Evolutionary conservation across 2,329 filamentous ascomycete species (phyloP).

Genomic region (Penicillium freii): DNA sequence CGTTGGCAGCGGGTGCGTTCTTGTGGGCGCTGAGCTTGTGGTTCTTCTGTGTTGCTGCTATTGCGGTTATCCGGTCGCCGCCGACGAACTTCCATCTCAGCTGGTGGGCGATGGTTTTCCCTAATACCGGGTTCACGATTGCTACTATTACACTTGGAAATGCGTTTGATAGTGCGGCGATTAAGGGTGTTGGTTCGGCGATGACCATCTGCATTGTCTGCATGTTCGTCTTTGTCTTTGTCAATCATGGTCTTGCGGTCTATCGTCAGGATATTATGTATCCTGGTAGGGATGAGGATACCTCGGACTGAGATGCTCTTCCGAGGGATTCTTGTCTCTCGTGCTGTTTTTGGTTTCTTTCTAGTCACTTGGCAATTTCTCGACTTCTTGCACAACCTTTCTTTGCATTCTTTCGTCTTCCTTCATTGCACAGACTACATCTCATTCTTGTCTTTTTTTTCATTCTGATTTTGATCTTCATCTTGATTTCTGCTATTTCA

Average conservation of each 20-base stretch:
- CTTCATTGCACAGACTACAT: background rate
- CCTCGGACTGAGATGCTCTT: slow-evolving; percentile 24
- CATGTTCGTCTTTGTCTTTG: slow-evolving; percentile 56
- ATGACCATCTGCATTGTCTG: slow-evolving; percentile 56
- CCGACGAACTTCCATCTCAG: slow-evolving; percentile 50
- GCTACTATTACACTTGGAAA: slow-evolving; percentile 58
- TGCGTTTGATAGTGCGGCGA: slow-evolving; percentile 51
- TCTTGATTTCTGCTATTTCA: background rate
- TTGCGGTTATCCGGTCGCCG: slow-evolving; percentile 46
- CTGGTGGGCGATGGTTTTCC: slow-evolving; percentile 67
- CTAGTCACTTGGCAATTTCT: background rate
- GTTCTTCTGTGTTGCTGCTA: slow-evolving; percentile 54
- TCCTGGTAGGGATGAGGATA: slow-evolving; percentile 61
- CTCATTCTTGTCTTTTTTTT: background rate
- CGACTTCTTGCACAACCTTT: background rate
- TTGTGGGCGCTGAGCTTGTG: slow-evolving; percentile 64
- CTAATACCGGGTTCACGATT: slow-evolving; percentile 63
- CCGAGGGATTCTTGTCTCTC: background rate
- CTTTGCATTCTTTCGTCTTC: background rate
- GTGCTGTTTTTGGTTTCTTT: background rate
- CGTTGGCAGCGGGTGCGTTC: slow-evolving; percentile 53
- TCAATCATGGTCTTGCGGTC: slow-evolving; percentile 52
- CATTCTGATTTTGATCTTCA: background rate
- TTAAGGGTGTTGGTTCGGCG: slow-evolving; percentile 56
- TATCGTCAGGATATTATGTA: slow-evolving; percentile 54